Evolutionary conservation across 345 rosid species (phyloP).

Genomic region (Gossypium arboreum): DNA sequence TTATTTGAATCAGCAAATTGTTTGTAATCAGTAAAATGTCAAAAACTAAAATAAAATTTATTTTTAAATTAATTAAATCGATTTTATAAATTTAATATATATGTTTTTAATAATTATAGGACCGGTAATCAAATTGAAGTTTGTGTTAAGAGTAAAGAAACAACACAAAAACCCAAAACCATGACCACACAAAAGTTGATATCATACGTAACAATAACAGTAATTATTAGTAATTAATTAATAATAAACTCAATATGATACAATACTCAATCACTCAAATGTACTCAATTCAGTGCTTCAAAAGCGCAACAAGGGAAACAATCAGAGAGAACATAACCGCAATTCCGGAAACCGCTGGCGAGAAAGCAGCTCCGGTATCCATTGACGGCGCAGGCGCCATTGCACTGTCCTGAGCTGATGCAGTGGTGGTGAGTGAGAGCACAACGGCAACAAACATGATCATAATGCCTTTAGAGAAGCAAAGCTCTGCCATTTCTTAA

Average conservation of each 20-base stretch:
- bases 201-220: no score
- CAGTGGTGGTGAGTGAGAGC: background rate
- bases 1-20: no score
- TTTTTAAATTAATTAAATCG: no score
- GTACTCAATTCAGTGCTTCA: background rate
- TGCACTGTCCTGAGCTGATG: slow-evolving; percentile 34
- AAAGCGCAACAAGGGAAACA: background rate
- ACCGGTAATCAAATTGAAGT: no score
- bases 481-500: background rate
- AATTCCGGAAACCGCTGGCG: background rate
- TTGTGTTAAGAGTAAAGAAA: no score
- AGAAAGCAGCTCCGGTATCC: slow-evolving; percentile 28
- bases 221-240: no score
- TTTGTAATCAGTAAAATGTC: no score
- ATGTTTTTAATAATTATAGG: no score
- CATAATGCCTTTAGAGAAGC: background rate
- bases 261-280: background rate
- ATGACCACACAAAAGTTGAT: no score
- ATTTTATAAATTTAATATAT: no score
- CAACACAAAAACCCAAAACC: no score
- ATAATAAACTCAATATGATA: background rate
- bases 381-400: slow-evolving; percentile 24
- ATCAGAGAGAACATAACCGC: background rate
- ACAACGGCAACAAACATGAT: slow-evolving; percentile 12
- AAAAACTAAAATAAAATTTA: no score